A percentile compares a stretch with the other conserved stretches of the same genome.
Evolutionary conservation across 1,284 basidiomycete genomes (phyloP).

Genomic region (Takashimella koratensis): DNA sequence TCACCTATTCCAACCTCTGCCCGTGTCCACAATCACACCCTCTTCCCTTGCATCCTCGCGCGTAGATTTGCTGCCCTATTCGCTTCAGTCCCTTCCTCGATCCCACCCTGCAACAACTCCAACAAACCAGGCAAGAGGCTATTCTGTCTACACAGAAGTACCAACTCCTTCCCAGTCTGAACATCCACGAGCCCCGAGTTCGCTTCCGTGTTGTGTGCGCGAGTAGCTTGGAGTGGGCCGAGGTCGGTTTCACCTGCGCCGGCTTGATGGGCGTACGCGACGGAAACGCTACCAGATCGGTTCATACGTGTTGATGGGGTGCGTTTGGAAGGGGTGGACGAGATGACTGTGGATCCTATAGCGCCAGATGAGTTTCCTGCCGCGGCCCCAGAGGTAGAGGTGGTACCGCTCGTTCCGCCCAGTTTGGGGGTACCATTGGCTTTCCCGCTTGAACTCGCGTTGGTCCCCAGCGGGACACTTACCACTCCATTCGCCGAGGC

Average conservation of each 20-base stretch:
- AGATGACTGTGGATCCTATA: too few species aligned
- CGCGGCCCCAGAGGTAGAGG: background rate
- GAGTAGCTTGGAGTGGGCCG: constrained; percentile 18
- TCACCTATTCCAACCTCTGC: too few species aligned
- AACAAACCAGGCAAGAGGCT: constrained; percentile 43
- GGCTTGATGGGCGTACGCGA: constrained; percentile 21
- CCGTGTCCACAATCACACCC: too few species aligned
- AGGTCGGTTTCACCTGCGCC: constrained; percentile 16
- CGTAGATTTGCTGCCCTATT: background rate
- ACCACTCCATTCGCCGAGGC: background rate
- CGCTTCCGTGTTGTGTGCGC: background rate
- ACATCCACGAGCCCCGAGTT: constrained; percentile 19
- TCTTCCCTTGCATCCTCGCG: background rate
- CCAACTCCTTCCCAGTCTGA: constrained; percentile 47
- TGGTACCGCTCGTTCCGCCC: background rate
- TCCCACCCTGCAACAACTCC: constrained; percentile 37
- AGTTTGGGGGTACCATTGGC: background rate
- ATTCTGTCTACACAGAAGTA: constrained; percentile 48
- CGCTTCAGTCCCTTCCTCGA: constrained; percentile 1
- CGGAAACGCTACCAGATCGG: constrained; percentile 12
- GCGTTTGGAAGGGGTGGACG: background rate
- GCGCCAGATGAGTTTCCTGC: too few species aligned
- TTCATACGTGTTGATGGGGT: background rate
- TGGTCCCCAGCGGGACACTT: background rate
- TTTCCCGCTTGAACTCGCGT: background rate